phyloP scores from a whole-genome alignment of 2,329 filamentous ascomycete genomes.

The Zymoseptoria brevis region DNA sequence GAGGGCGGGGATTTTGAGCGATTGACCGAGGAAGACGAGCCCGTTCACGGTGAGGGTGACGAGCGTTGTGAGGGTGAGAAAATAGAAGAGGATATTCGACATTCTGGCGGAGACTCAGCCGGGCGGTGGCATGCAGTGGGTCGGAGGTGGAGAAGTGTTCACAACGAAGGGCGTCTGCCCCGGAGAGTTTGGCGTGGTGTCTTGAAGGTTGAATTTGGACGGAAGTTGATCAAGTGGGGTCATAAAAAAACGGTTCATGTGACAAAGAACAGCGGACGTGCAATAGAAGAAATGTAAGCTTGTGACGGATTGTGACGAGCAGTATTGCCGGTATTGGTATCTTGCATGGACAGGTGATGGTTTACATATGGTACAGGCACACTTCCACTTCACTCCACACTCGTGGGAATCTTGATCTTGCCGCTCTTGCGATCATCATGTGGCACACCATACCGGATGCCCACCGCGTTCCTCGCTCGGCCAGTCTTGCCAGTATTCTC shows the following conservation, averaged over 20 bases:
- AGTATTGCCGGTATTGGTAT: neutral
- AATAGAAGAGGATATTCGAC: slow-evolving; percentile 21
- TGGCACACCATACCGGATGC: slow-evolving; percentile 55
- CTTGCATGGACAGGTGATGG: neutral
- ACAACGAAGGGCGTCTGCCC: neutral
- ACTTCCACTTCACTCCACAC: slow-evolving; percentile 37
- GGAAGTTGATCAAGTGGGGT: neutral
- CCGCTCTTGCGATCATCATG: slow-evolving; percentile 56
- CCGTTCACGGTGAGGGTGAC: slow-evolving; percentile 28
- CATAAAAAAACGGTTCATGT: neutral
- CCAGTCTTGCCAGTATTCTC: slow-evolving; percentile 50
- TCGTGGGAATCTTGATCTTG: slow-evolving; percentile 54
- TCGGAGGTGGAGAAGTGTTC: neutral
- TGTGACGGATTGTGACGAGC: neutral
- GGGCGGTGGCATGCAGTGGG: neutral
- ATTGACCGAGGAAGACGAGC: slow-evolving; percentile 29
- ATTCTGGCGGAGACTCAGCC: slow-evolving; percentile 6
- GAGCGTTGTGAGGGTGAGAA: slow-evolving; percentile 21
- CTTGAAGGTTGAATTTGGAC: neutral
- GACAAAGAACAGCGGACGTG: neutral
- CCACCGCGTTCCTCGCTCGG: slow-evolving; percentile 45
- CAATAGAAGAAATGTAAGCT: neutral
- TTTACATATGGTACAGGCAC: slow-evolving; percentile 6
- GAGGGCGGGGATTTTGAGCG: slow-evolving; percentile 26
- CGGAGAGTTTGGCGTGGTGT: neutral